Percentiles rank a stretch among this genome's conserved stretches.
Evolutionary conservation across 768 basidiomycete genomes (phyloP).

Genomic region (Lactifluus rugatus): DNA sequence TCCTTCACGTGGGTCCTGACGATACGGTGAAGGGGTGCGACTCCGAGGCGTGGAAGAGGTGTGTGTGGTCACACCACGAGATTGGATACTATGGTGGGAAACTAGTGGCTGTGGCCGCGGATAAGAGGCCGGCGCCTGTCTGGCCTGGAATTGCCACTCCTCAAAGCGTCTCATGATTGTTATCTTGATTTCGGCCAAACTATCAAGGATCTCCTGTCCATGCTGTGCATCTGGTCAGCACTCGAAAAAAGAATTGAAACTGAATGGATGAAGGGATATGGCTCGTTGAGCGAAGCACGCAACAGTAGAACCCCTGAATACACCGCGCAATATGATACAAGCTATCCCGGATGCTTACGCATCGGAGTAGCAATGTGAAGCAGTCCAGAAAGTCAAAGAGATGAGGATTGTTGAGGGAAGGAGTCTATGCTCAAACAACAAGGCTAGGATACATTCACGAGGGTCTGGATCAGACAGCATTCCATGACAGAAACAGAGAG

Average conservation of each 20-base stretch:
- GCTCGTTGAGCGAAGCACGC: neutral
- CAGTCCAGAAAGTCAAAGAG: neutral
- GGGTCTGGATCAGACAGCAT: neutral
- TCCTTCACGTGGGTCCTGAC: conserved; percentile 26
- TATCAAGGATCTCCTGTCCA: conserved; percentile 63
- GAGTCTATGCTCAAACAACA: neutral
- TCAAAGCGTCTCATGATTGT: conserved; percentile 55
- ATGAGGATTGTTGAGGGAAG: neutral
- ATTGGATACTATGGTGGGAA: neutral
- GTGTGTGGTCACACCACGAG: conserved; percentile 5
- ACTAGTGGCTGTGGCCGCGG: neutral
- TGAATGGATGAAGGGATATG: neutral
- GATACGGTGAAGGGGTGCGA: conserved; percentile 17
- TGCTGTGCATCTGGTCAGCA: conserved; percentile 37
- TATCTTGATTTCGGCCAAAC: conserved; percentile 56
- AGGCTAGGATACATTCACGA: neutral
- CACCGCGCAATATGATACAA: neutral
- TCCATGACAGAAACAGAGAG: neutral
- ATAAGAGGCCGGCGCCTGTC: neutral
- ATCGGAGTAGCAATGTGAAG: neutral
- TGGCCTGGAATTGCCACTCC: conserved; percentile 34
- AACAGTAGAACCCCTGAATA: neutral
- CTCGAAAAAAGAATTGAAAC: neutral
- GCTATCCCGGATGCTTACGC: neutral
- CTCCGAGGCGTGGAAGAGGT: conserved; percentile 17